phyloP scores from a whole-genome alignment of 805 yeast species.

The Starmerella tilneyi region DNA sequence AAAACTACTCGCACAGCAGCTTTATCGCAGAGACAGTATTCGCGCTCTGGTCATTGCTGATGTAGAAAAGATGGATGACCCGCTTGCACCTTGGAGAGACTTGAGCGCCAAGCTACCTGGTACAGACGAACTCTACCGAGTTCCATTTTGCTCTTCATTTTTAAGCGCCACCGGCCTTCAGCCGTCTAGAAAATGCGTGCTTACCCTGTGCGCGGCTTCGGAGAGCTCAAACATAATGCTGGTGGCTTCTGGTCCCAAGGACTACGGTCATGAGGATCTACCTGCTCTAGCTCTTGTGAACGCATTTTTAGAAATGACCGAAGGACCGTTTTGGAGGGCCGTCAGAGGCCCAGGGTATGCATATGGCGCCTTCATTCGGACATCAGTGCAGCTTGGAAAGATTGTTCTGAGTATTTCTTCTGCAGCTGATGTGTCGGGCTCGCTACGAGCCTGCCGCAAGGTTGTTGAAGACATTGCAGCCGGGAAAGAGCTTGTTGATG shows the following conservation, averaged over 20 bases:
- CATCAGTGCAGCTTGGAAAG: constrained; percentile 50
- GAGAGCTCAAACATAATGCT: constrained; percentile 65
- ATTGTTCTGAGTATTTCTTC: constrained; percentile 61
- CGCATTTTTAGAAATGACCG: constrained; percentile 72
- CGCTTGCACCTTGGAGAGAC: constrained; percentile 39
- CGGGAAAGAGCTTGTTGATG: constrained; percentile 49
- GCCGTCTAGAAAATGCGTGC: constrained; percentile 46
- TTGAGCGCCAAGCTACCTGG: constrained; percentile 6
- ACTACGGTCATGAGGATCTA: constrained; percentile 48
- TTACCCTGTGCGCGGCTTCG: constrained; percentile 70
- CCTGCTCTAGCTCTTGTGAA: constrained; percentile 62
- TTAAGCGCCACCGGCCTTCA: constrained; percentile 46
- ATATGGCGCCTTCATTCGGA: constrained; percentile 63
- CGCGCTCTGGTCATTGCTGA: constrained; percentile 68
- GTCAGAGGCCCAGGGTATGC: constrained; percentile 92
- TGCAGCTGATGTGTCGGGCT: constrained; percentile 69
- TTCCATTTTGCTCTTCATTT: constrained; percentile 39
- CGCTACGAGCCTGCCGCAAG: constrained; percentile 49
- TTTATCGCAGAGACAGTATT: constrained; percentile 50
- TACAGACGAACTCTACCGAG: constrained; percentile 20
- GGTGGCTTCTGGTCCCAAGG: constrained; percentile 49
- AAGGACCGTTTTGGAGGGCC: constrained; percentile 96
- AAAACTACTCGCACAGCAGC: constrained; percentile 40
- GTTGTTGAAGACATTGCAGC: constrained; percentile 52
- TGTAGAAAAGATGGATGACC: constrained; percentile 35